Base-by-base conservation (phyloP, 1,284 basidiomycete species). In the Afroboletus lepidellus region DNA sequence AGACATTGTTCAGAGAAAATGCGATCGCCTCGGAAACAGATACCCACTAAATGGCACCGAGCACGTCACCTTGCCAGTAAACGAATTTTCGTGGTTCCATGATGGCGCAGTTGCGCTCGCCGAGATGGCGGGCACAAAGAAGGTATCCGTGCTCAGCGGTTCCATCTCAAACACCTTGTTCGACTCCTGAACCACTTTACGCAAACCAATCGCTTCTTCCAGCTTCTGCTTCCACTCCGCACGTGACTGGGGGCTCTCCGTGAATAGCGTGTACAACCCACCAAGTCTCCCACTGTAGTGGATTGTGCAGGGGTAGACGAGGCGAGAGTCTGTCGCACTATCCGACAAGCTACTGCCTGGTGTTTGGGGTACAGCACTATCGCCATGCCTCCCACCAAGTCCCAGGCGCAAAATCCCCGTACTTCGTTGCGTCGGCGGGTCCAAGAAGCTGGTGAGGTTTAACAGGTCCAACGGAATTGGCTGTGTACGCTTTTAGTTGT, bases 161-260 rank as follows among this genome's bases (percentile, higher is more conserved):
- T 92, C 90, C 58, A 93, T 80, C 70, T 94, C 92, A 61, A 96
- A 94, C 29, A 93, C 92, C 74, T 92, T 94, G 71, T 92, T 94
- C 29, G 86, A 87, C 59, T 97, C 94, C 62, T 95, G 90, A 36
- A 96, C 90, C 29, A 90, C 88, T 61, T 83, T 83, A 32, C 94
- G 83, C 56, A 97, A 67, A 5, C 87, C 90, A 48, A 93, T 82
- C 8, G 94, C 94, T 69, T 96, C 92, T 55, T 92, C 85, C 12
- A 98, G 72, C 72, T 92, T 94, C 61, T 84, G 77, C 65, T 90
- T 88, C 97, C 97, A 99, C 55, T 94, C 91, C 15, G 74, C 67
- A 2, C 95, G 83, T 3, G 79, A 78, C n/a, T 82, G 78, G 8
- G 81, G 74, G 1, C 86, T 83, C 55, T 98, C 93, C 1, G 93